Conservation (phyloP, 441 rosid genomes). For the Theobroma grandiflorum region DNA sequence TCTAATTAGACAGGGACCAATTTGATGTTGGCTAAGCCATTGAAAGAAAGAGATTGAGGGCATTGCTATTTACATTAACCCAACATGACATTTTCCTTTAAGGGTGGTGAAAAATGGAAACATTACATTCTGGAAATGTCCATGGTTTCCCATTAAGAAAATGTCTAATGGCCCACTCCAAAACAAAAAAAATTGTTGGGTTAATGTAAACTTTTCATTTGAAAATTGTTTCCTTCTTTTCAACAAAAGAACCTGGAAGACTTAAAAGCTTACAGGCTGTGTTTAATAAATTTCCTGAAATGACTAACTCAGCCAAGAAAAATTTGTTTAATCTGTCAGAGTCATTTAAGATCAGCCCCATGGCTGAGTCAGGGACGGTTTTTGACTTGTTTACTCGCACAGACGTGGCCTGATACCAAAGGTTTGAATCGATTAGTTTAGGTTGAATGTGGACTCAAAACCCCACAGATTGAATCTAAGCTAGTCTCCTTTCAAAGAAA, state of each 20-base stretch:
- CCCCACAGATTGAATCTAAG: background rate
- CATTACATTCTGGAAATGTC: background rate
- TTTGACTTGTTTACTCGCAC: background rate
- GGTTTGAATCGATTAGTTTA: conserved; percentile 7
- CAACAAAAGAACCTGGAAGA: background rate
- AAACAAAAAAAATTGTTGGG: too few species aligned
- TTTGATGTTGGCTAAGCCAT: conserved; percentile 12
- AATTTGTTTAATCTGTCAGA: background rate
- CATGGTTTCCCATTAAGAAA: background rate
- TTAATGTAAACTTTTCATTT: too few species aligned
- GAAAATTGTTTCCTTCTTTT: too few species aligned
- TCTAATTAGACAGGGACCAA: background rate
- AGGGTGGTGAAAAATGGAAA: background rate
- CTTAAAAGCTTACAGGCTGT: background rate
- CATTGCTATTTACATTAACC: background rate
- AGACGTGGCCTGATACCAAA: conserved; percentile 1
- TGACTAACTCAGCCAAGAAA: background rate
- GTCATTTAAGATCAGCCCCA: background rate
- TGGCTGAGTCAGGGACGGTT: background rate
- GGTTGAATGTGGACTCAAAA: conserved; percentile 26
- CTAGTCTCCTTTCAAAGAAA: background rate
- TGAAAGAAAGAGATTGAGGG: background rate
- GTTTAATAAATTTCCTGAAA: background rate
- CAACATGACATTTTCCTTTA: conserved; percentile 5
- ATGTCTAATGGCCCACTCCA: background rate